Conservation (phyloP, 1,139 yeast species). For the Casaregolazyma lundiana region DNA sequence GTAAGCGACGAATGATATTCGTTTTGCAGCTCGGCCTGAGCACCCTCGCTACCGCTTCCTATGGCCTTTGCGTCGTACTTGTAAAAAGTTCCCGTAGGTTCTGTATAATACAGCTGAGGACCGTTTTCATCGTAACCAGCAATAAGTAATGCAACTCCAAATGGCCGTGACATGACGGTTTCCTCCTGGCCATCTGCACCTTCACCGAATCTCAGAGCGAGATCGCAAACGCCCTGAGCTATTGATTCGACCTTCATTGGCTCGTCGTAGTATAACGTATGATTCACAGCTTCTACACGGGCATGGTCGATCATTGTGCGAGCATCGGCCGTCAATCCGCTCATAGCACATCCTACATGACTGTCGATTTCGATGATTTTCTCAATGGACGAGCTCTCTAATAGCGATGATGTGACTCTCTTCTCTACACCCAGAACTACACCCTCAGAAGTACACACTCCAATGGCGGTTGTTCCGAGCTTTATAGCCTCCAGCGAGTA, state of each 20-base stretch:
- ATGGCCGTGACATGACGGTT: conserved; percentile 96
- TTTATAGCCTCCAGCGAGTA: conserved; percentile 97
- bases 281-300: conserved; percentile 78
- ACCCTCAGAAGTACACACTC: conserved; percentile 94
- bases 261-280: conserved; percentile 86
- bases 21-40: conserved; percentile 95
- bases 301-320: conserved; percentile 99
- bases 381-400: conserved; percentile 91
- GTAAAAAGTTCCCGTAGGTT: conserved; percentile 97
- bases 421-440: conserved; percentile 96
- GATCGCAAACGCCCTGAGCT: conserved; percentile 94
- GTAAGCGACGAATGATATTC: conserved; percentile 94
- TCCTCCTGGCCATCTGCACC: conserved; percentile 93
- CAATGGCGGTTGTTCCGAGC: conserved; percentile 95
- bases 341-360: conserved; percentile 98
- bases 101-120: conserved; percentile 95
- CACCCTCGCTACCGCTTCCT: conserved; percentile 98
- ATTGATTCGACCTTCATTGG: conserved; percentile 87
- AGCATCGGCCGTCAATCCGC: conserved; percentile 98
- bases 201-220: conserved; percentile 96
- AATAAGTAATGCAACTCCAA: conserved; percentile 94
- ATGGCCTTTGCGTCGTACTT: conserved; percentile 98
- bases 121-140: conserved; percentile 97
- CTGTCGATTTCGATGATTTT: conserved; percentile 91
- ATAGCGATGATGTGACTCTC: conserved; percentile 86